phyloP scores from a whole-genome alignment of 495 filamentous ascomycete species.

The Bryoglossum gracile region DNA sequence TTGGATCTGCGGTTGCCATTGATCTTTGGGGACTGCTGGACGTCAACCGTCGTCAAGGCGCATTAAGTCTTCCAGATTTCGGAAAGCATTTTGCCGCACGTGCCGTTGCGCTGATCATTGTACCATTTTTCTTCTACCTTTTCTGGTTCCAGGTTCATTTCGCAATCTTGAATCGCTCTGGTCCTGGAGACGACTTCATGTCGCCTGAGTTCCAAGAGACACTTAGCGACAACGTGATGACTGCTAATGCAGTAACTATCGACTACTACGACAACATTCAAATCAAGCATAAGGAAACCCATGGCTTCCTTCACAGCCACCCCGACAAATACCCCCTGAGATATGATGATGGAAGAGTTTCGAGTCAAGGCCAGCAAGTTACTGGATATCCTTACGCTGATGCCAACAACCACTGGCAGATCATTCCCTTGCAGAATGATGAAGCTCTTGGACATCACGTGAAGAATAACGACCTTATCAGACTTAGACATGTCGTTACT shows the following conservation, averaged over 20 bases:
- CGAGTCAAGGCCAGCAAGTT: constrained; percentile 95
- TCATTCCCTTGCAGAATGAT: constrained; percentile 61
- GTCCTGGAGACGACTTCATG: constrained; percentile 98
- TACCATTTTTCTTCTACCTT: constrained; percentile 95
- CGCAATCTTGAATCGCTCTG: constrained; percentile 76
- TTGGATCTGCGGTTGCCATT: constrained; percentile 85
- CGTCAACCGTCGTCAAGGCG: constrained; percentile 69
- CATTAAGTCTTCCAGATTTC: constrained; percentile 70
- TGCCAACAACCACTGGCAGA: constrained; percentile 98
- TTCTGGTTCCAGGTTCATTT: constrained; percentile 99
- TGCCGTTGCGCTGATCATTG: constrained; percentile 69
- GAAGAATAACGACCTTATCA: constrained; percentile 78
- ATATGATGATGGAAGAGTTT: constrained; percentile 96
- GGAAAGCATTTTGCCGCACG: constrained; percentile 86
- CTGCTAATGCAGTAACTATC: constrained; percentile 73
- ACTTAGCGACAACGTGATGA: constrained; percentile 87
- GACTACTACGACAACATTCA: constrained; percentile 87
- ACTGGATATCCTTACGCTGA: constrained; percentile 98
- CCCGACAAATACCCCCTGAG: constrained; percentile 80
- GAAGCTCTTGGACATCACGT: constrained; percentile 53
- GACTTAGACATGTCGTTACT: constrained; percentile 81
- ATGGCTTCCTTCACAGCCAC: constrained; percentile 92
- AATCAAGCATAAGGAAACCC: constrained; percentile 93
- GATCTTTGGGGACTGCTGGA: constrained; percentile 95
- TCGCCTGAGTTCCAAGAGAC: constrained; percentile 96